These are phyloP conservation scores for Aspergillus kassunensis DNA, from an alignment of 495 filamentous ascomycete species.

Conservation along the genomic window DNA sequence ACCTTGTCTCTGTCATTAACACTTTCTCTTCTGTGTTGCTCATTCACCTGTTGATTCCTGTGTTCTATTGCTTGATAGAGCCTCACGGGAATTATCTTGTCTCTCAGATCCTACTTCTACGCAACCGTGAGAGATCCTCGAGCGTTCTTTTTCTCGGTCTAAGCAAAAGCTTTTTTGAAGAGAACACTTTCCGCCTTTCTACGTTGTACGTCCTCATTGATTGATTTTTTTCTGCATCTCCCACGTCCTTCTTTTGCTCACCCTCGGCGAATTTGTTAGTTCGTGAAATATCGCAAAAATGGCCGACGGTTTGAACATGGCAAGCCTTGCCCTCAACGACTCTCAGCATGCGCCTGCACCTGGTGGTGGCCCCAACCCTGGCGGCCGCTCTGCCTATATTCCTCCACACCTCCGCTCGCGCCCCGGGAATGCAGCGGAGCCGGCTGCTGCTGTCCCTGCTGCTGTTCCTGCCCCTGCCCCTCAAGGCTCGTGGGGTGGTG, in stretches of 20 bases:
- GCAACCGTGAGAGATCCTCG: constrained; percentile 13
- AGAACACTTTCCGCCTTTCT: constrained; percentile 6
- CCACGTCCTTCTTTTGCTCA: constrained; percentile 8
- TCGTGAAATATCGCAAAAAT: constrained; percentile 54
- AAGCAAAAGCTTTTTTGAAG: constrained; percentile 9
- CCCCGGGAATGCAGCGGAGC: constrained; percentile 46
- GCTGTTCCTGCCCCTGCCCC: constrained; percentile 28
- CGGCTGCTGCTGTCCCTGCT: neutral
- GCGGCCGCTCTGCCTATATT: constrained; percentile 80
- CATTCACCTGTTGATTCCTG: constrained; percentile 5
- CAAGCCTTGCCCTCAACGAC: constrained; percentile 70
- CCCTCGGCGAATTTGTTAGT: constrained; percentile 11
- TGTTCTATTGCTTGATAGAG: constrained; percentile 20
- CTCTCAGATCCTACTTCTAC: constrained; percentile 12
- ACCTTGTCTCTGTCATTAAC: constrained; percentile 19
- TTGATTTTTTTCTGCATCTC: constrained; percentile 12
- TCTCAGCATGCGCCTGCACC: constrained; percentile 61
- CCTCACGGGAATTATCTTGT: constrained; percentile 15
- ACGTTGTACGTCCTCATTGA: constrained; percentile 12
- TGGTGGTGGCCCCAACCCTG: constrained; percentile 16
- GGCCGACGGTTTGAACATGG: constrained; percentile 95
- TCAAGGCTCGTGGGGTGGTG: constrained; percentile 29
- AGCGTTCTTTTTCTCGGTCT: constrained; percentile 10
- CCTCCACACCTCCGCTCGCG: constrained; percentile 83
- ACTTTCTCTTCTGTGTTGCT: constrained; percentile 14